These are phyloP conservation scores for Berkeleyomyces basicola DNA, from an alignment of 2,329 filamentous ascomycete genomes.

Conservation along the genomic window DNA sequence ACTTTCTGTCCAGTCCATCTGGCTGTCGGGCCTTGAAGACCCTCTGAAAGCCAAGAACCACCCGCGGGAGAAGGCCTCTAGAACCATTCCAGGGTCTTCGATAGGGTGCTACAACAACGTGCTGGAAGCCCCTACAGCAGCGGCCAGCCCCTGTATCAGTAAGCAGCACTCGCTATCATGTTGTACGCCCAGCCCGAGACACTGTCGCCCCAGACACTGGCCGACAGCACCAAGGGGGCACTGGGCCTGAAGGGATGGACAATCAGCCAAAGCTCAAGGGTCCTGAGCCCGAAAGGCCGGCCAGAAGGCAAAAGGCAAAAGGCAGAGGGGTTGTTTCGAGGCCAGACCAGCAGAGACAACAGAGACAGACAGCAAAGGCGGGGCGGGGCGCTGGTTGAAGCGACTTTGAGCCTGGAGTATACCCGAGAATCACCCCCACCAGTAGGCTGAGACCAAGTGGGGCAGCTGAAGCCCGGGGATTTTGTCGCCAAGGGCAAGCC, in stretches of 20 bases:
- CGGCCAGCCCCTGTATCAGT: no score
- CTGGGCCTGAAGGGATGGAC: no score
- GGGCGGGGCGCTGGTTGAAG: no score
- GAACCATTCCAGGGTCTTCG: not conserved
- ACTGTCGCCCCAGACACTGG: no score
- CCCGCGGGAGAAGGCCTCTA: not conserved
- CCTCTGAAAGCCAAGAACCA: not conserved
- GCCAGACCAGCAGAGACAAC: not conserved
- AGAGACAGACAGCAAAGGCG: not conserved
- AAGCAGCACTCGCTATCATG: no score
- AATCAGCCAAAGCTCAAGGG: no score
- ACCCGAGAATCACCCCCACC: not conserved
- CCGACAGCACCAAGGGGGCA: no score
- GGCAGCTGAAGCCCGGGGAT: not conserved
- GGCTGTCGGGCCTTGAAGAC: not conserved
- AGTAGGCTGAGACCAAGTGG: not conserved
- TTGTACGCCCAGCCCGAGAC: no score
- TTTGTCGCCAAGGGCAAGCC: not conserved
- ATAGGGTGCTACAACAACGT: not conserved
- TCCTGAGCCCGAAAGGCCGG: no score
- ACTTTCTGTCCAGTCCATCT: not conserved
- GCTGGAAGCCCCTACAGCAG: not conserved
- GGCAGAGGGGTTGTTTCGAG: no score
- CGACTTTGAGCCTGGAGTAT: not conserved
- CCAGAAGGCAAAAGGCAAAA: no score